These are phyloP conservation scores for Colletotrichum somersetense DNA, from an alignment of 2,329 filamentous ascomycete genomes.

Conservation along the genomic window DNA sequence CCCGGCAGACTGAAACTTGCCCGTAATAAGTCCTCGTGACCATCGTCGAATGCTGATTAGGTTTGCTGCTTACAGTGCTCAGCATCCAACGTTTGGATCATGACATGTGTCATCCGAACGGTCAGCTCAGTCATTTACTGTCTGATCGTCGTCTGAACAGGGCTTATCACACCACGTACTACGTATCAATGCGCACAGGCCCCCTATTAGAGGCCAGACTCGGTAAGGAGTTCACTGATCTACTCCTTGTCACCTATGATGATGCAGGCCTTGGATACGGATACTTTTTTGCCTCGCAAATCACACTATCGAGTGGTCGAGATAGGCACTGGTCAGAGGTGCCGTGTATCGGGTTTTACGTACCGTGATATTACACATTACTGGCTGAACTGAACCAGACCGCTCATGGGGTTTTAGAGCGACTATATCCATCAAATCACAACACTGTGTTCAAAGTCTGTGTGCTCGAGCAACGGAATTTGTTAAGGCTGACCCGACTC, in stretches of 20 bases:
- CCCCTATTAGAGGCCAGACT: too few relatives aligned
- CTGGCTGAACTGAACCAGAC: too few relatives aligned
- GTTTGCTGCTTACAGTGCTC: neutral
- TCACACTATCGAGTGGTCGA: too few relatives aligned
- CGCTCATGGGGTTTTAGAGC: too few relatives aligned
- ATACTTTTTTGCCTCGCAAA: neutral
- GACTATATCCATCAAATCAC: too few relatives aligned
- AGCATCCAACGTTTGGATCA: constrained; percentile 7
- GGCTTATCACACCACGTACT: constrained; percentile 17
- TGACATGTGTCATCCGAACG: constrained; percentile 40
- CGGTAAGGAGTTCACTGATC: neutral
- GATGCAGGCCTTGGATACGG: too few relatives aligned
- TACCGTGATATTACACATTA: too few relatives aligned
- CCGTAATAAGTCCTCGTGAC: neutral
- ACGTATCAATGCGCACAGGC: constrained; percentile 11
- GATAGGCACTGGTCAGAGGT: too few relatives aligned
- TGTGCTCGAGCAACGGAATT: too few relatives aligned
- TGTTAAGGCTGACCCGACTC: neutral
- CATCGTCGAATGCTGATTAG: constrained; percentile 7
- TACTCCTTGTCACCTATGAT: too few relatives aligned
- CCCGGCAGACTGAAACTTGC: constrained; percentile 24
- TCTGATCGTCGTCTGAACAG: constrained; percentile 41
- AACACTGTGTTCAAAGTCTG: neutral
- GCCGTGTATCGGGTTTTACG: too few relatives aligned
- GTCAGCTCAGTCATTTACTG: constrained; percentile 14